Conservation (phyloP, 306 rosid genomes). For the Vigna unguiculata region DNA sequence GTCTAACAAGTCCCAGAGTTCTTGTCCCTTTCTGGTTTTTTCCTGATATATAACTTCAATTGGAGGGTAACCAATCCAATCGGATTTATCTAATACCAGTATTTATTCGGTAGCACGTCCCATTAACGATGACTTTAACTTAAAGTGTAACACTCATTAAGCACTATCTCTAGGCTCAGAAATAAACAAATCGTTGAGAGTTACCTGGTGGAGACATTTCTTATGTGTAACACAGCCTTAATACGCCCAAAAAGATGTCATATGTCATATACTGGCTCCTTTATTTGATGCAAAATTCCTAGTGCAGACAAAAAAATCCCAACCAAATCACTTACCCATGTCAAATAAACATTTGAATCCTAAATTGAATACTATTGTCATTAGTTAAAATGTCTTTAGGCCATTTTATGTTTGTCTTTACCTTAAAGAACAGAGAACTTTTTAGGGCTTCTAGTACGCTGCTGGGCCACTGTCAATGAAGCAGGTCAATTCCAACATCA, state of each 20-base stretch:
- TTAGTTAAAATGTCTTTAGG: conserved; percentile 55
- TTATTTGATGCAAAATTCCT: not conserved
- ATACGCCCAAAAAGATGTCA: conserved; percentile 20
- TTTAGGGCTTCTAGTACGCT: conserved; percentile 56
- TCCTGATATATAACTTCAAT: conserved; percentile 38
- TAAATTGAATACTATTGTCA: conserved; percentile 10
- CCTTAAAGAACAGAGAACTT: conserved; percentile 60
- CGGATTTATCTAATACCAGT: conserved; percentile 26
- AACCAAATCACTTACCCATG: conserved; percentile 15
- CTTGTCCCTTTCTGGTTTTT: conserved; percentile 31
- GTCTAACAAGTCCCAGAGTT: not conserved
- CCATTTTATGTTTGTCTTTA: conserved; percentile 63
- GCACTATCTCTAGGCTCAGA: conserved; percentile 34
- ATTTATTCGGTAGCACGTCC: conserved; percentile 64
- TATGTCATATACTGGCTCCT: not conserved
- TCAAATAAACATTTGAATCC: conserved; percentile 49
- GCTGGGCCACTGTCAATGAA: conserved; percentile 64
- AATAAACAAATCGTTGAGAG: conserved; percentile 16
- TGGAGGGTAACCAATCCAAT: conserved; percentile 39
- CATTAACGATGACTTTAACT: conserved; percentile 63
- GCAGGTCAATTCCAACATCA: conserved; percentile 47
- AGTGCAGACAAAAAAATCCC: not conserved
- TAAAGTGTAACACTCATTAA: conserved; percentile 51
- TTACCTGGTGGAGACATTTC: conserved; percentile 27
- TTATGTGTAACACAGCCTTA: not conserved